Conservation (phyloP, 805 yeast genomes). For the Teunomyces cretensis region DNA sequence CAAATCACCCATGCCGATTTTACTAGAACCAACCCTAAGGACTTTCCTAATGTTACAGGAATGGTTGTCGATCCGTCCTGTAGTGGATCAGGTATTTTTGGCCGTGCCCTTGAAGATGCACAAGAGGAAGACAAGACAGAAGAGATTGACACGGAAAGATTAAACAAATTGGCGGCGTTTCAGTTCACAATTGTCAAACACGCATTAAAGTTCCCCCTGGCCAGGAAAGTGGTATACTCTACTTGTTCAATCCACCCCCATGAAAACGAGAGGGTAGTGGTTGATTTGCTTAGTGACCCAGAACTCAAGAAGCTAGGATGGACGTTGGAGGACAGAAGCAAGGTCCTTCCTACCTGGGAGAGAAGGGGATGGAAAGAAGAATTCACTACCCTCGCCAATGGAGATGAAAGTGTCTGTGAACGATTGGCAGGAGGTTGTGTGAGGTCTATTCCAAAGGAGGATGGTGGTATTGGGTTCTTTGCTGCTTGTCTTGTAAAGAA, state of each 20-base stretch:
- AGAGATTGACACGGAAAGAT: slow-evolving; percentile 53
- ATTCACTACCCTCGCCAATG: slow-evolving; percentile 49
- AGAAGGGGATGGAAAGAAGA: slow-evolving; percentile 78
- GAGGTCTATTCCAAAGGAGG: slow-evolving; percentile 78
- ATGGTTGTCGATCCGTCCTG: slow-evolving; percentile 95
- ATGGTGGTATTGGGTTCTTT: slow-evolving; percentile 98
- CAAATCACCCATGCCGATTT: slow-evolving; percentile 65
- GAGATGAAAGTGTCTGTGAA: slow-evolving; percentile 39
- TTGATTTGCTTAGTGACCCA: slow-evolving; percentile 67
- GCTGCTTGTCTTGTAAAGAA: slow-evolving; percentile 80
- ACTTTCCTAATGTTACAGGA: slow-evolving; percentile 68
- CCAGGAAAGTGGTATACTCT: slow-evolving; percentile 79
- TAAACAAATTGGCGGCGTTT: slow-evolving; percentile 76
- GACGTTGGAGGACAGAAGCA: slow-evolving; percentile 57
- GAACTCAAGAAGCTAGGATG: slow-evolving; percentile 71
- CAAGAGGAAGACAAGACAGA: slow-evolving; percentile 47
- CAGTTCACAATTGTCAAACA: slow-evolving; percentile 87
- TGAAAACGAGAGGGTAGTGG: slow-evolving; percentile 92
- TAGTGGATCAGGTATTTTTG: slow-evolving; percentile 96
- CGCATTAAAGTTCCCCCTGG: slow-evolving; percentile 79
- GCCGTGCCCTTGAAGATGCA: slow-evolving; percentile 66
- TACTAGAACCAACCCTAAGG: slow-evolving; percentile 56
- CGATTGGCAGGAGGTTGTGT: slow-evolving; percentile 80
- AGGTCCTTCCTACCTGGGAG: slow-evolving; percentile 83
- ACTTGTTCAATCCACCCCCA: slow-evolving; percentile 94